Conservation (phyloP, 2,329 filamentous ascomycete species). For the Periconia sp. region DNA sequence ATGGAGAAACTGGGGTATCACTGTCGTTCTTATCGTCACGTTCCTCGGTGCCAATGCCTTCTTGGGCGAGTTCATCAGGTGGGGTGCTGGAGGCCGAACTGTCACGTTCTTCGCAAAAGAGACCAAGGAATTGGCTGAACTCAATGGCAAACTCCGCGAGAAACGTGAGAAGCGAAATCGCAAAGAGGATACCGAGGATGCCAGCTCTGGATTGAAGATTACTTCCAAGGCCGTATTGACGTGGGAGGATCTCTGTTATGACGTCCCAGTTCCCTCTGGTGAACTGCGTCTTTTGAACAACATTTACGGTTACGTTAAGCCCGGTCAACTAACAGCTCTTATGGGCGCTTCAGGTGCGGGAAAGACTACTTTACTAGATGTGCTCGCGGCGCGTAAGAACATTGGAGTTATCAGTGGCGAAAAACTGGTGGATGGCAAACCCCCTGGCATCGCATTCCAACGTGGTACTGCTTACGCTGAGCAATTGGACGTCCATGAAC, state of each 20-base stretch:
- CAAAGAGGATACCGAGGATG: slow-evolving; percentile 43
- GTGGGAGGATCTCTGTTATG: slow-evolving; percentile 60
- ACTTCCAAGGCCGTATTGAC: slow-evolving; percentile 59
- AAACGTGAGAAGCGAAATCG: slow-evolving; percentile 59
- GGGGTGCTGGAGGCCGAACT: slow-evolving; percentile 77
- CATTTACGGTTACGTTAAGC: slow-evolving; percentile 59
- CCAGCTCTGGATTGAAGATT: slow-evolving; percentile 53
- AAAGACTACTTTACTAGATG: slow-evolving; percentile 83
- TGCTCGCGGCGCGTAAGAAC: slow-evolving; percentile 67
- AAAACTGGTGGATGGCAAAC: slow-evolving; percentile 62
- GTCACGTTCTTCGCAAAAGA: slow-evolving; percentile 76
- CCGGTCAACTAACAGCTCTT: slow-evolving; percentile 55
- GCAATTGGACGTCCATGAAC: slow-evolving; percentile 66
- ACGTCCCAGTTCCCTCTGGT: slow-evolving; percentile 70
- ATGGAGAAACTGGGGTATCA: slow-evolving; percentile 69
- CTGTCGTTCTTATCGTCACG: slow-evolving; percentile 71
- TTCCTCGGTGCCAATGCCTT: slow-evolving; percentile 74
- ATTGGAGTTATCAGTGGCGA: slow-evolving; percentile 66
- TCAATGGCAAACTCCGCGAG: slow-evolving; percentile 64
- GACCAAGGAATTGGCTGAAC: slow-evolving; percentile 64
- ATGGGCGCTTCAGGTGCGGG: slow-evolving; percentile 64
- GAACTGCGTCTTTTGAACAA: slow-evolving; percentile 57
- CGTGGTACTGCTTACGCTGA: slow-evolving; percentile 66
- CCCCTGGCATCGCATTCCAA: slow-evolving; percentile 62
- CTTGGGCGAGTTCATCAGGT: slow-evolving; percentile 76